Evolutionary conservation across 148 eudicot genomes (phyloP), one percentile per base, ranked within the genome.

Genomic region (Fagopyrum tataricum): DNA sequence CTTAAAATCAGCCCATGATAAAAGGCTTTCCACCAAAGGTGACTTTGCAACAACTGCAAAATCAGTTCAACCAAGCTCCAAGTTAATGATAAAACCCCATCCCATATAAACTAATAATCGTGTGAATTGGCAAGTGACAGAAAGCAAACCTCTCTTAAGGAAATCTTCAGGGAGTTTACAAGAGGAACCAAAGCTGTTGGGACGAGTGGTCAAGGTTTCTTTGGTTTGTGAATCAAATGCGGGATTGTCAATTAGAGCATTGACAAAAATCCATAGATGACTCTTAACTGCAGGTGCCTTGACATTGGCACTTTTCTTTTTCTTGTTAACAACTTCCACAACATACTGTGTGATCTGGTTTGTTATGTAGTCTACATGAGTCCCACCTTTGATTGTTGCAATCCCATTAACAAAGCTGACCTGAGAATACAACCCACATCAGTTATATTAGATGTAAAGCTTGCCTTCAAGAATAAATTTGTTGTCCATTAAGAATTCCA

Each of bases 201-300:
- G 76, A 9, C 93, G 88, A 76, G 84, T 91, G 18, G 96, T 95
- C 78, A 95, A 78, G 0, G 97, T 91, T 82, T 95, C 97, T 75
- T 95, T 95, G 21, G 98, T 95, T 83, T 95, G 98, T 70, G 97
- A 95, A 86, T 91, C 97, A 75, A 91, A 95, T 40, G 98, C 98
- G 12, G 98, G 98, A 67, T 95, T 95, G 88, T 95, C 98, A 88
- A 95, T 91, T 18, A 95, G 90, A 39, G 93, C 86, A 82, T 91
- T 95, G 80, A 95, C 98, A 76, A 95, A 95, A 23, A 95, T 81
- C 98, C 98, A 95, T 71, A 95, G 62, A 72, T 95, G 85, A 79
- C 79, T 95, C 81, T 88, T 95, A 77, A 95, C 97, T 2, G 73
- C 68, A 67, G 90, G 89, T 37, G 97, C 85, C 79, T 89, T 89